Conservation (phyloP, 495 filamentous ascomycete species). For the Darksidea phi region DNA sequence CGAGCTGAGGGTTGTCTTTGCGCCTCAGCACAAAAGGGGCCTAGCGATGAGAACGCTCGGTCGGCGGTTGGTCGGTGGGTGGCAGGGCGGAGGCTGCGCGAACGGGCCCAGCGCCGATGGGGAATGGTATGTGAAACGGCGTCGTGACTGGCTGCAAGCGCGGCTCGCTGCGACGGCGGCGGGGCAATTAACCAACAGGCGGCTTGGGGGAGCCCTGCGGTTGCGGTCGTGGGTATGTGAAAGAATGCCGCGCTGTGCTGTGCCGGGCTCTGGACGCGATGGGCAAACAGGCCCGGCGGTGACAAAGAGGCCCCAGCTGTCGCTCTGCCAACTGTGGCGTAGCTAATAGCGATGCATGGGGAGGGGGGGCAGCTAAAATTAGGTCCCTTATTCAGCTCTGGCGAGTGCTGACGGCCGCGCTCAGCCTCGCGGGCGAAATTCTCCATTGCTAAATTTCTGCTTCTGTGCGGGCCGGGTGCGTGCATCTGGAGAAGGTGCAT, state of each 20-base stretch:
- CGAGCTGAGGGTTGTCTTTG: conserved; percentile 3
- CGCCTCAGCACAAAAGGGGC: conserved; percentile 7
- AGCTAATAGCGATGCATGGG: neutral
- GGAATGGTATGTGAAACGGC: conserved; percentile 6
- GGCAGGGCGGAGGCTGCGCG: conserved; percentile 2
- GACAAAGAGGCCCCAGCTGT: neutral
- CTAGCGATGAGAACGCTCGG: conserved; percentile 9
- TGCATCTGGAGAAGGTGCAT: no score
- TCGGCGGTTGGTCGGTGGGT: conserved; percentile 3
- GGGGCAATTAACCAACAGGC: neutral
- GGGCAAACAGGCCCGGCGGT: no score
- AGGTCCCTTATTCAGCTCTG: conserved; percentile 30
- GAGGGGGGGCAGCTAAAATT: conserved; percentile 8
- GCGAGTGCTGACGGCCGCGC: no score
- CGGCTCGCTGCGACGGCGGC: neutral
- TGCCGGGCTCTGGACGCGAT: no score
- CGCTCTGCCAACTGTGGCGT: conserved; percentile 17
- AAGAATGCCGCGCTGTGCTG: no score
- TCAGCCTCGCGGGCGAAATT: no score
- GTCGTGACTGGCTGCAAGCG: neutral
- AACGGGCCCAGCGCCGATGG: neutral
- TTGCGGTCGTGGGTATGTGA: neutral
- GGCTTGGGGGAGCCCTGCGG: neutral
- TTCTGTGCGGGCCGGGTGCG: no score
- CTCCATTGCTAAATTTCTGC: no score